Evolutionary conservation across 2,329 filamentous ascomycete genomes (phyloP), one percentile per base, ranked within the genome.

Genomic region (Ophidiomyces ophidiicola): DNA sequence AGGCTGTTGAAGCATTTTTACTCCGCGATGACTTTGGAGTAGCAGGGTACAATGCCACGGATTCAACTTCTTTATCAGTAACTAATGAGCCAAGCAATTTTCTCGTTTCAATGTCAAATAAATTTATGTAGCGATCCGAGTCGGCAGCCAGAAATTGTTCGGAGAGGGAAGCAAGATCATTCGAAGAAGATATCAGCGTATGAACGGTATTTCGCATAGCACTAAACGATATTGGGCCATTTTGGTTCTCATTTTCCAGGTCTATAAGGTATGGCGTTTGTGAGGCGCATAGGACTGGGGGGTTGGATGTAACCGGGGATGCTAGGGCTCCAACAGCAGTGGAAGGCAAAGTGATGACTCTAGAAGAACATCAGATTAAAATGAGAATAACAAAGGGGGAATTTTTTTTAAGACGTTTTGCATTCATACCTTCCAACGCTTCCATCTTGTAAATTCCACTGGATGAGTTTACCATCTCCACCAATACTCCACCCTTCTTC

Each of bases 401-500:
- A 14, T 5, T 28, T 20, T 29, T 6, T 11, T 34, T 40, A 26
- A 36, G 19, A 23, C 7, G 15, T 18, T 12, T 11, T 23, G n/a
- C 14, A 26, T 26, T 45, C 53, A 45, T 57, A 70, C 68, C 62
- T 61, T 41, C 61, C 55, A 35, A 54, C 58, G 45, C 60, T 54
- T 40, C 61, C 59, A 15, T 57, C 64, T 46, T 51, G 56, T 40
- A 71, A 49, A 54, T 71, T 64, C 68, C 68, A 71, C 47, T 70
- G 67, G 15, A 70, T 60, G 33, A 71, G 57, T 48, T 65, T 70
- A 44, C 64, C 66, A 52, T 71, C 68, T 35, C 63, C 64, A 34
- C 68, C 68, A 42, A 70, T 63, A 59, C 68, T 71, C 68, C 68
- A 71, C n/a, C 59, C 68, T 46, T 66, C 63, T 15, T 57, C 50